Evolutionary conservation across 306 rosid genomes (phyloP).

Genomic region (Hippophae tibetana): DNA sequence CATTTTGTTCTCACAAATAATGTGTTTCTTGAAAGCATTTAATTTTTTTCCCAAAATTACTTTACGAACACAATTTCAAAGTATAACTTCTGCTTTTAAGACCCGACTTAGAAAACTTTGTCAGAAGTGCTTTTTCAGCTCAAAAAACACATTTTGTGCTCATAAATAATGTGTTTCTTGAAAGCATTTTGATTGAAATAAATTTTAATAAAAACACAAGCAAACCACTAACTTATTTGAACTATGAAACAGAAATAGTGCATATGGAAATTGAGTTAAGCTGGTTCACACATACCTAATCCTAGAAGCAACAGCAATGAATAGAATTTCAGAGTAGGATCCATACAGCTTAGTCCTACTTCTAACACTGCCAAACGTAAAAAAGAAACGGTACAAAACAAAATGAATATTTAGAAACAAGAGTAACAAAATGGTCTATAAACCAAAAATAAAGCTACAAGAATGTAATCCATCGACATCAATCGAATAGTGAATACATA

Average conservation of each 20-base stretch:
- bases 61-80: too few relatives aligned
- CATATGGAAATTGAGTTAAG: conserved; percentile 4
- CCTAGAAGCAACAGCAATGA: conserved; percentile 43
- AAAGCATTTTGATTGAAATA: too few relatives aligned
- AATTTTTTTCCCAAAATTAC: too few relatives aligned
- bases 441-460: neutral
- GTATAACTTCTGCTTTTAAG: too few relatives aligned
- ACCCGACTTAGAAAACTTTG: too few relatives aligned
- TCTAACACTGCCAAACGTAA: conserved; percentile 21
- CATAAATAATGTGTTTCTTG: too few relatives aligned
- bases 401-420: neutral
- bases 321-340: conserved; percentile 40
- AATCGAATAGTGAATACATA: too few relatives aligned
- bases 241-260: neutral
- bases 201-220: too few relatives aligned
- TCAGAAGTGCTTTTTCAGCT: too few relatives aligned
- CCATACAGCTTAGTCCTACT: conserved; percentile 53
- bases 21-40: too few relatives aligned
- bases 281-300: conserved; percentile 35
- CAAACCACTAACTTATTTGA: neutral
- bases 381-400: conserved; percentile 2
- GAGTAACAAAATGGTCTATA: neutral
- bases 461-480: neutral
- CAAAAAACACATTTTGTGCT: too few relatives aligned
- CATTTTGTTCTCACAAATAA: too few relatives aligned